A percentile compares a stretch with the other conserved stretches of the same genome.
Evolutionary conservation across 2,329 filamentous ascomycete genomes (phyloP).

Genomic region (Huntiella omanensis): DNA sequence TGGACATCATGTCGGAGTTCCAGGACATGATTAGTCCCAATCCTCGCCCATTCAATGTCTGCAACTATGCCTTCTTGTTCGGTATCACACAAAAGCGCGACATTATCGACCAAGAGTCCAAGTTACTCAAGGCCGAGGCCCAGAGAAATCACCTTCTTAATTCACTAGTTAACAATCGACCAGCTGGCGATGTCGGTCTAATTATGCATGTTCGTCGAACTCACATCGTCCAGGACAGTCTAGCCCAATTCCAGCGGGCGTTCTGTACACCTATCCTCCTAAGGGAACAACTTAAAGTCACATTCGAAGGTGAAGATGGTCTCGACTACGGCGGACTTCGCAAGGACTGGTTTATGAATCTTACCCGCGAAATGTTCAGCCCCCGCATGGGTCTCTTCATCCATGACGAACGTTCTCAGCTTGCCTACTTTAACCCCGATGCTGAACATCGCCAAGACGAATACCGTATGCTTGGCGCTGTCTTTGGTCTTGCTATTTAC

Average conservation of each 20-base stretch:
- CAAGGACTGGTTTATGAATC: slow-evolving; percentile 86
- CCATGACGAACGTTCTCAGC: slow-evolving; percentile 77
- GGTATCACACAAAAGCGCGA: slow-evolving; percentile 44
- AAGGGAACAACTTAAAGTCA: slow-evolving; percentile 31
- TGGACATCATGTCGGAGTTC: slow-evolving; percentile 1
- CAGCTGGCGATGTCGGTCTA: slow-evolving; percentile 45
- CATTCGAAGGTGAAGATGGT: slow-evolving; percentile 76
- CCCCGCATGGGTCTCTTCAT: slow-evolving; percentile 81
- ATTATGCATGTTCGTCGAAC: slow-evolving; percentile 62
- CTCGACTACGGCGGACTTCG: slow-evolving; percentile 76
- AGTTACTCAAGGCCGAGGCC: too few species aligned
- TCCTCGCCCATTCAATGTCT: slow-evolving; percentile 62
- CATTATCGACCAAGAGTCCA: too few species aligned
- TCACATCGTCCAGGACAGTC: slow-evolving; percentile 73
- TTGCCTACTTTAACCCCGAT: slow-evolving; percentile 84
- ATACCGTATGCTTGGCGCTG: slow-evolving; percentile 74
- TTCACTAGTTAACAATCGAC: too few species aligned
- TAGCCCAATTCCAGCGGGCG: slow-evolving; percentile 52
- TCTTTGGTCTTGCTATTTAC: slow-evolving; percentile 80
- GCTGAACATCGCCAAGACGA: slow-evolving; percentile 84
- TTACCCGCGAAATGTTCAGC: slow-evolving; percentile 79
- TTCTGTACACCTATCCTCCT: neutral
- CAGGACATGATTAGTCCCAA: slow-evolving; percentile 33
- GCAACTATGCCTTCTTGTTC: slow-evolving; percentile 79
- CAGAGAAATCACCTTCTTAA: too few species aligned